Base-by-base conservation (phyloP, 768 basidiomycete genomes). In the Roridomyces roridus region DNA sequence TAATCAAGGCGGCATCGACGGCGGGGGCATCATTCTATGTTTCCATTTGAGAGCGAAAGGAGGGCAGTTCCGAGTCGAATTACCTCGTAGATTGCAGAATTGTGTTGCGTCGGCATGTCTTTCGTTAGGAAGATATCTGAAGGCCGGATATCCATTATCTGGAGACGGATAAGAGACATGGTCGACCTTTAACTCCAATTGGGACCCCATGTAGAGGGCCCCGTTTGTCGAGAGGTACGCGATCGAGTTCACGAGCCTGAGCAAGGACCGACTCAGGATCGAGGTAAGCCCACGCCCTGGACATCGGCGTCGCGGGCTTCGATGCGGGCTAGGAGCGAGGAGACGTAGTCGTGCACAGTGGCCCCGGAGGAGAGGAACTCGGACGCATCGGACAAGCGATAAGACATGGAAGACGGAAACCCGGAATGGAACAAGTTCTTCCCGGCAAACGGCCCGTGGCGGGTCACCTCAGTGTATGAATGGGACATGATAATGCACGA, bases 51-150 rank as follows among this genome's bases (percentile, higher is more conserved):
- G 15, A 3, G 10, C 7, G n/a, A n/a, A 34, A 34, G 3, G 31
- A 3, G 3, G 31, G 7, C 3, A 11, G 31, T 34, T 34, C 4
- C 4, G 2, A 4, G 31, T 34, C 31, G 15, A 34, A 15, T 34
- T 8, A 34, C 31, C 31, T 43, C 17, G 44, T 64, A 64, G 9
- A 61, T n/a, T 2, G 59, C 46, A 5, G 63, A 64, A 26, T 64
- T 64, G 45, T 64, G 49, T 20, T 61, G 59, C 25, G 63, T 64
- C 2, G 63, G 63, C 63, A 61, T 61, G 29, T 59, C 63, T 48
- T n/a, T 15, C 21, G 43, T 29, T 17, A 8, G 11, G 24, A 26
- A 24, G 20, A 5, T 11, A 24, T 37, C 24, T 34, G 31, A 8
- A 3, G 31, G n/a, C n/a, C 31, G 15, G 31, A 2, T 3, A 11